Evolutionary conservation across 176 grass and related monocot genomes (phyloP), one percentile per base, ranked within the genome.

Genomic region (Carex littledalei): DNA sequence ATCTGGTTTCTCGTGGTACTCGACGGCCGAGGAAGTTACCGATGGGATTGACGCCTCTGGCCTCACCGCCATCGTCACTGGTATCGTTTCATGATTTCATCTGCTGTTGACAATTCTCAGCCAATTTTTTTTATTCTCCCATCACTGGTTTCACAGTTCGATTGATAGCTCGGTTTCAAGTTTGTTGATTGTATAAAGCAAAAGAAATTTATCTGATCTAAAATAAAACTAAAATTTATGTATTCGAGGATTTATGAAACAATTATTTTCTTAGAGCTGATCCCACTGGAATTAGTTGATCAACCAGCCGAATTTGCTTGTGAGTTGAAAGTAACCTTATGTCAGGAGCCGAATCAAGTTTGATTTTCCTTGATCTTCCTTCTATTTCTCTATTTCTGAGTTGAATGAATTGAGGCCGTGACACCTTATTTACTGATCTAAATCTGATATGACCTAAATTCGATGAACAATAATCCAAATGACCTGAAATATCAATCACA

Each of bases 1-100:
- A 1, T 98, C 95, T 0, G 91, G 95, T 62, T 98, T 98, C 88
- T 93, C 91, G 1, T 95, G 95, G 95, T 83, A 82, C 58, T 98
- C 95, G 69, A 95, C 93, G 86, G 95, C 93, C 47, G 93, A 95
- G 35, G 84, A 98, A 34, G 91, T 94, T 74, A 98, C 95, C 55
- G 35, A 61, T 15, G 93, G 88, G 35, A 15, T 94, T 56, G 90
- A 94, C 80, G 89, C 92, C 16, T 47, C 89, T 2, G 89, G 89
- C 1, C 95, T 95, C 89, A 90, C 81, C 43, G 95, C 93, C 41
- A 31, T 98, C 84, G 89, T 98, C 82, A 98, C 95, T 63, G 95
- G 95, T 93, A 62, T n/a, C 32, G 0, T 17, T 15, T 41, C 15
- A 35, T 34, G 15, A 2, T 14, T 15, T 18, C 34, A 17, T 63